These are phyloP conservation scores for Syncephalastrum contaminatum DNA, from an alignment of 371 early-diverging fungal genomes.

Conservation along the genomic window DNA sequence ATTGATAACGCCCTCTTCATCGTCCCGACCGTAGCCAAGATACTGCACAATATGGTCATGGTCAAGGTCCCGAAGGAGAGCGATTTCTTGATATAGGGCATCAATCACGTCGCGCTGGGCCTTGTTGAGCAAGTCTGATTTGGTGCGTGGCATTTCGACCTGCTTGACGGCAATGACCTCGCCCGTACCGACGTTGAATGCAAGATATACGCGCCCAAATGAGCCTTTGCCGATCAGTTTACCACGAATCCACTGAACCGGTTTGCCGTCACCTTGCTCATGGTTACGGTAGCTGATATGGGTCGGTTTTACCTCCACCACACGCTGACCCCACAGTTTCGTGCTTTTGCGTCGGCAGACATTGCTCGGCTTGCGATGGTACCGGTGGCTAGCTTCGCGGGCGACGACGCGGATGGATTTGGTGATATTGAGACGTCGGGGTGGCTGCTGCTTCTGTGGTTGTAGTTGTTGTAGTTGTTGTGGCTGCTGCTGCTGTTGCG, in stretches of 20 bases:
- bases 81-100: slow-evolving; percentile 80
- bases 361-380: slow-evolving; percentile 10
- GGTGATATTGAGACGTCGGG: slow-evolving; percentile 5
- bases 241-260: slow-evolving; percentile 77
- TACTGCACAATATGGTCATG: slow-evolving; percentile 85
- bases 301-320: slow-evolving; percentile 15
- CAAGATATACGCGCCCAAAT: slow-evolving; percentile 96
- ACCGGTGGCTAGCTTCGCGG: slow-evolving; percentile 51
- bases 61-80: slow-evolving; percentile 80
- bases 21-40: slow-evolving; percentile 69
- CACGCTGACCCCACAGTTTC: slow-evolving; percentile 55
- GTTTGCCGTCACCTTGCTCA: slow-evolving; percentile 1
- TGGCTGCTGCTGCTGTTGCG: slow-evolving; percentile 4
- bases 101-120: slow-evolving; percentile 47
- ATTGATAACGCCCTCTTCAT: slow-evolving; percentile 63
- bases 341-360: slow-evolving; percentile 52
- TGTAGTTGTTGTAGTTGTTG: slow-evolving; percentile 1
- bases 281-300: slow-evolving; percentile 12
- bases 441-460: not conserved
- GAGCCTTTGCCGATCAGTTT: slow-evolving; percentile 95
- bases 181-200: slow-evolving; percentile 80
- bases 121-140: slow-evolving; percentile 15
- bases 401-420: slow-evolving; percentile 60
- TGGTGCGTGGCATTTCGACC: slow-evolving; percentile 64
- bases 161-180: slow-evolving; percentile 98